Evolutionary conservation across 2,329 filamentous ascomycete genomes (phyloP), one percentile per base, ranked within the genome.

Genomic region (Seiridium cupressi): DNA sequence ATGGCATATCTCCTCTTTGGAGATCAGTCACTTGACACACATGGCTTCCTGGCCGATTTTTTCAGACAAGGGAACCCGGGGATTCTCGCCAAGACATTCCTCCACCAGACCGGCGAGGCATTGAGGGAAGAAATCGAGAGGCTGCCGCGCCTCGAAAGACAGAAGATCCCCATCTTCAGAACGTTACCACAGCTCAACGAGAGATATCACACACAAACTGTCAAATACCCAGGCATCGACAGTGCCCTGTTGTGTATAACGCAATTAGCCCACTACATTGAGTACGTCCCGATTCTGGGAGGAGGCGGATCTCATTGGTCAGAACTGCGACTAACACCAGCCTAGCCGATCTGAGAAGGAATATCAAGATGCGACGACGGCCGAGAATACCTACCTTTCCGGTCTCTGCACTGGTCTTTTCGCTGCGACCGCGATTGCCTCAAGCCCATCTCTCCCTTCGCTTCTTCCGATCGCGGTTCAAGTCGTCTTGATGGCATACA

Each of bases 351-450:
- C 75, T 38, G 81, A 84, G 65, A 83, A 81, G 80, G 74, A 85
- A 77, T 77, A 83, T 73, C 70, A 81, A 72, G 76, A 86, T 81
- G 73, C 76, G 73, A 70, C 83, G 69, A 62, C 75, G 67, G 71
- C 80, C 70, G 69, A 78, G 68, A 72, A 85, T 74, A 83, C 79
- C 11, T 77, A 82, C 68, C 77, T 88, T 32, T 79, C 89, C 35
- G 88, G 87, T 60, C 81, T 91, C 48, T 90, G 88, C 77, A 89
- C 87, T 46, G 89, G 89, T 56, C 79, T 89, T 31, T 84, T 91
- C 66, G 87, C 88, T n/a, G 88, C 86, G n/a, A 79, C 84, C 10
- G 88, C 87, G 13, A 83, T 90, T 60, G 84, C 87, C 10, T 86
- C 84, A 31, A 82, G 88, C 38, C 83, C 82, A 61, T 87, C 85